Evolutionary conservation across 2,329 filamentous ascomycete genomes (phyloP), one percentile per base, ranked within the genome.

Genomic region (Colletotrichum cuscutae): DNA sequence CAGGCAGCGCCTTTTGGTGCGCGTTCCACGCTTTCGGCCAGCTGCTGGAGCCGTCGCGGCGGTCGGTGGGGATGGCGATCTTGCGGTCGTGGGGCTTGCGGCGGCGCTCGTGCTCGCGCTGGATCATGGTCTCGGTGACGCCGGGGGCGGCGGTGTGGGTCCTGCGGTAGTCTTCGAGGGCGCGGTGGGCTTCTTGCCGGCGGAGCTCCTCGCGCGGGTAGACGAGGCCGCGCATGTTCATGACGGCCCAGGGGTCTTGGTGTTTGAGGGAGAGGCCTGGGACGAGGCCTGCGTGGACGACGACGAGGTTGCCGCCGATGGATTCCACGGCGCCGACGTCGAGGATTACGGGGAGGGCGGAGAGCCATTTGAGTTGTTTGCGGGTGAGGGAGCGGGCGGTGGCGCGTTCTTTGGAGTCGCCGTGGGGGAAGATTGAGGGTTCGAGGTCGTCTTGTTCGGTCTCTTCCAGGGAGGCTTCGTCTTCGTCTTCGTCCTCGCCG

Each of bases 201-300:
- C 82, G 81, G 32, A 83, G 80, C 28, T 82, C 79, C 64, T 80
- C 78, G 35, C 79, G 80, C 7, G 91, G 83, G 75, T 86, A 87
- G 76, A 93, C 87, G 66, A 98, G 89, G 7, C 91, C 94, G 69
- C 95, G 91, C 94, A 99, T 97, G 79, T 95, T 97, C 95, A 98
- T 98, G 53, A 94, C 93, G 64, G 93, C 92, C 81, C 90, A 91
- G 0, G 95, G 93, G 81, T 98, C 88, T 77, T 92, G 96, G 64
- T 88, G 85, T 58, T 92, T 86, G 15, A 97, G 86, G 0, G 89
- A 81, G 0, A 97, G 84, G 5, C 91, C 93, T 0, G 96, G 94
- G 0, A 97, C 91, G 2, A 98, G 87, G 1, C 97, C 97, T 0
- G 90, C 96, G 83, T 98, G 97, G 7, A 95, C 96, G 63, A 95